A percentile compares a stretch with the other conserved stretches of the same genome.
phyloP scores from a whole-genome alignment of 306 rosid species.

The Lablab purpureus region DNA sequence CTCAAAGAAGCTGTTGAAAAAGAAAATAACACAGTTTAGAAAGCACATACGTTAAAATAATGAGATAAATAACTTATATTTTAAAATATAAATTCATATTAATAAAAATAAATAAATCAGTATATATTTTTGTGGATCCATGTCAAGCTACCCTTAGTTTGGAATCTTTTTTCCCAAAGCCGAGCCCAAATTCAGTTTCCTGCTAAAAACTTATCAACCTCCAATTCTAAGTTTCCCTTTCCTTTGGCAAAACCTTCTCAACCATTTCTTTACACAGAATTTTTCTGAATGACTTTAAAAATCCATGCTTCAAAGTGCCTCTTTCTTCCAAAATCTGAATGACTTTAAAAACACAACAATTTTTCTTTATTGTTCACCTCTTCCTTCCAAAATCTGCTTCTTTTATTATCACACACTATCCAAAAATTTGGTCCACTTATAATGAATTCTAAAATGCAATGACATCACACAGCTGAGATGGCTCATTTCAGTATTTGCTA shows the following conservation, averaged over 20 bases:
- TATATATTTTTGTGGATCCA: constrained; percentile 25
- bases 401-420: constrained; percentile 18
- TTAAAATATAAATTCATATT: constrained; percentile 20
- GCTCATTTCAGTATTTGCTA: constrained; percentile 22
- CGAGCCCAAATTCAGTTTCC: constrained; percentile 28
- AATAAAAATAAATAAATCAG: constrained; percentile 5
- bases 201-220: constrained; percentile 28
- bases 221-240: constrained; percentile 24
- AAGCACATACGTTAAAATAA: constrained; percentile 8
- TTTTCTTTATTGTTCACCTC: constrained; percentile 21
- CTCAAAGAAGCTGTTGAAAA: constrained; percentile 5
- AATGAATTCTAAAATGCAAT: constrained; percentile 36
- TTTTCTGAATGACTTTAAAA: constrained; percentile 17
- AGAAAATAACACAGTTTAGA: constrained; percentile 8
- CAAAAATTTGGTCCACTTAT: constrained; percentile 30
- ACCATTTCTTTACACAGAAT: constrained; percentile 3
- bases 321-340: constrained; percentile 22
- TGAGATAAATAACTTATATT: constrained; percentile 25
- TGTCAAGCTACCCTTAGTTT: constrained; percentile 3
- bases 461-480: constrained; percentile 20
- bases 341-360: constrained; percentile 11
- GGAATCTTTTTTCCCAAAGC: constrained; percentile 21
- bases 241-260: constrained; percentile 13
- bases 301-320: constrained; percentile 38
- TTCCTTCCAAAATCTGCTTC: constrained; percentile 21